Conservation (phyloP, 2,329 filamentous ascomycete species). For the Neodidymelliopsis sp. region DNA sequence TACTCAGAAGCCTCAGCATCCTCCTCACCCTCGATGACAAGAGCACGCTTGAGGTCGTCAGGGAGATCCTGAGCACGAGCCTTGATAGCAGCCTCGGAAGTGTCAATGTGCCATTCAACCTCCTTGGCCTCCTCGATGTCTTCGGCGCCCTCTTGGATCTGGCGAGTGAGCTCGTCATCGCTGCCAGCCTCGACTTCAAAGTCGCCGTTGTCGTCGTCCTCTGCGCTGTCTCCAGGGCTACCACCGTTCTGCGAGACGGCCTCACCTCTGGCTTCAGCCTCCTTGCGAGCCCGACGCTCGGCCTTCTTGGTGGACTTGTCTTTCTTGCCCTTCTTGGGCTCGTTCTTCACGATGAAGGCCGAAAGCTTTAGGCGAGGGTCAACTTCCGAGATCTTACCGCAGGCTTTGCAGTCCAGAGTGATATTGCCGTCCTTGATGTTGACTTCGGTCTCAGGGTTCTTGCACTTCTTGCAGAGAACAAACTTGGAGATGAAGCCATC, state of each 20-base stretch:
- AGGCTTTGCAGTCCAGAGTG: slow-evolving; percentile 97
- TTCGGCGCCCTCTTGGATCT: slow-evolving; percentile 71
- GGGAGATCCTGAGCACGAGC: slow-evolving; percentile 92
- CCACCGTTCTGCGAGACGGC: slow-evolving; percentile 62
- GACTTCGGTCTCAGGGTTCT: slow-evolving; percentile 98
- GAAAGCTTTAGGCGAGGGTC: slow-evolving; percentile 95
- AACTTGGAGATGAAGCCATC: slow-evolving; percentile 99
- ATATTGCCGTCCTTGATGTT: slow-evolving; percentile 94
- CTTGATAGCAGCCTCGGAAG: slow-evolving; percentile 93
- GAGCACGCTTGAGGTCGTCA: slow-evolving; percentile 91
- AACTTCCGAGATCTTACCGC: slow-evolving; percentile 89
- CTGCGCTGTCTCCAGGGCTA: slow-evolving; percentile 72
- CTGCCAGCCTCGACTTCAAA: slow-evolving; percentile 75
- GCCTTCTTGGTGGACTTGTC: slow-evolving; percentile 96
- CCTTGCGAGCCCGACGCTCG: slow-evolving; percentile 83
- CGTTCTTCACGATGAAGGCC: slow-evolving; percentile 96
- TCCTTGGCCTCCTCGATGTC: slow-evolving; percentile 83
- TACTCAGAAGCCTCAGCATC: slow-evolving; percentile 85
- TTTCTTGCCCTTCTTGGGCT: slow-evolving; percentile 92
- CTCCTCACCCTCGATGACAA: slow-evolving; percentile 83
- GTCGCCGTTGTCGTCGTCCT: slow-evolving; percentile 72
- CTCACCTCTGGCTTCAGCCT: slow-evolving; percentile 65
- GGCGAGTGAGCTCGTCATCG: slow-evolving; percentile 89
- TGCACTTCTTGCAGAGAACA: slow-evolving; percentile 99
- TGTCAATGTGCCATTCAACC: slow-evolving; percentile 94